Conservation (phyloP, 345 rosid species). For the Atalantia buxifolia region DNA sequence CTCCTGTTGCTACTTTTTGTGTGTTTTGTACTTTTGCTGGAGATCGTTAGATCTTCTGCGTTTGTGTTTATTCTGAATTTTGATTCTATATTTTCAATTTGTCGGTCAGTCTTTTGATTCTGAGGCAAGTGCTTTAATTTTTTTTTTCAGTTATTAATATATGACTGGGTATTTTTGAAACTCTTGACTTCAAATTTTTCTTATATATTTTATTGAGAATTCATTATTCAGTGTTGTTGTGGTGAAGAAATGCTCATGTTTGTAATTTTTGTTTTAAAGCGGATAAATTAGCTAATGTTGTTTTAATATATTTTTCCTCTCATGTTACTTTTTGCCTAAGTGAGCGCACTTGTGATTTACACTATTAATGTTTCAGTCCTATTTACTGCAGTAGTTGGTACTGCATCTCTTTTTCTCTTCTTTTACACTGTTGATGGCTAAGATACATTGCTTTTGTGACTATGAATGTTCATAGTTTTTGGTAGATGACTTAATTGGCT, state of each 20-base stretch:
- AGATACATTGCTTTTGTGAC: not conserved
- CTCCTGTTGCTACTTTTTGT: not conserved
- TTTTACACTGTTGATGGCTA: not conserved
- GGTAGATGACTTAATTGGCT: not conserved
- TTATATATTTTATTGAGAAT: not conserved
- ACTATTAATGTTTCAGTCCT: not conserved
- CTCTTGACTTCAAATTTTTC: not conserved
- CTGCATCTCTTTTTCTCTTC: not conserved
- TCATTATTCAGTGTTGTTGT: not conserved
- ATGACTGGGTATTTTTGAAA: not conserved
- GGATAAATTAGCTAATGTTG: not conserved
- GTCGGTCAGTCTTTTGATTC: not conserved
- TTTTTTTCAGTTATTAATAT: not conserved
- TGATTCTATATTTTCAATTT: not conserved
- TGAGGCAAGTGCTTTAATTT: not conserved
- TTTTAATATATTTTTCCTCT: no score
- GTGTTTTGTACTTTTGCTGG: not conserved
- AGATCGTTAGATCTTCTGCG: conserved; percentile 11
- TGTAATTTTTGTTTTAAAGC: not conserved
- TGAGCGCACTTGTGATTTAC: not conserved
- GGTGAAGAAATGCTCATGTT: not conserved
- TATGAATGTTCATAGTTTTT: not conserved
- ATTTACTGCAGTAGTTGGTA: not conserved
- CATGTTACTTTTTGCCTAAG: not conserved
- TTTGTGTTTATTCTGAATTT: not conserved